These are phyloP conservation scores for Amanita muscaria DNA, from an alignment of 768 basidiomycete species.

Conservation along the genomic window DNA sequence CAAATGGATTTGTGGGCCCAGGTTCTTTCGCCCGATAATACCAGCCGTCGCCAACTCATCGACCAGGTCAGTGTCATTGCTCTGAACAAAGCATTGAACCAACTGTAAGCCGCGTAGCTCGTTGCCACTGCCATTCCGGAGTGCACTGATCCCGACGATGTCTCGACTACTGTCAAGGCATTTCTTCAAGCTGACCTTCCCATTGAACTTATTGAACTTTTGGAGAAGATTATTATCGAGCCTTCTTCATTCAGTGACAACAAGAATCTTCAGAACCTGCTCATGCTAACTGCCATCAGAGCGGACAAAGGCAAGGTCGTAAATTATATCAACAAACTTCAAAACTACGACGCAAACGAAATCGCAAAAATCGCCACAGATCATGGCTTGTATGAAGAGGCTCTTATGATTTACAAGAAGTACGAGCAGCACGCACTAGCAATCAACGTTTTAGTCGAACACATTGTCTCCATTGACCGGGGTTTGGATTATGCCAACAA, in stretches of 20 bases:
- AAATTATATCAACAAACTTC: slow-evolving; percentile 93
- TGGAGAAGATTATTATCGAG: slow-evolving; percentile 98
- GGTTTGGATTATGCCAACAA: slow-evolving; percentile 94
- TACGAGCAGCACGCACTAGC: slow-evolving; percentile 92
- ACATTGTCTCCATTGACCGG: slow-evolving; percentile 95
- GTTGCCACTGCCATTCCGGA: slow-evolving; percentile 94
- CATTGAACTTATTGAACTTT: slow-evolving; percentile 89
- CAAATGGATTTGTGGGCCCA: slow-evolving; percentile 94
- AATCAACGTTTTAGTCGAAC: slow-evolving; percentile 96
- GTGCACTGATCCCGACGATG: slow-evolving; percentile 96
- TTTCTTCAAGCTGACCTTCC: slow-evolving; percentile 97
- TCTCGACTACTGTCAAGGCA: slow-evolving; percentile 96
- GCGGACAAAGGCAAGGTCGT: slow-evolving; percentile 99
- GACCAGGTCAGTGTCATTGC: slow-evolving; percentile 60
- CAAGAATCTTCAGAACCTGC: slow-evolving; percentile 89
- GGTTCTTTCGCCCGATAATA: slow-evolving; percentile 82
- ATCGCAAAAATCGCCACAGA: slow-evolving; percentile 97
- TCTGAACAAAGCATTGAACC: neutral
- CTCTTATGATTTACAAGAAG: slow-evolving; percentile 96
- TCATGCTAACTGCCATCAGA: slow-evolving; percentile 91
- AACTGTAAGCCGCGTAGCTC: slow-evolving; percentile 39
- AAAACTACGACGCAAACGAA: slow-evolving; percentile 90
- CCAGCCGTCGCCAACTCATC: slow-evolving; percentile 87
- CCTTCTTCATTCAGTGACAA: slow-evolving; percentile 98
- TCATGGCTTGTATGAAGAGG: slow-evolving; percentile 92